Evolutionary conservation across 805 yeast species (phyloP), one percentile per base, ranked within the genome.

Genomic region (Lipomyces starkeyi): DNA sequence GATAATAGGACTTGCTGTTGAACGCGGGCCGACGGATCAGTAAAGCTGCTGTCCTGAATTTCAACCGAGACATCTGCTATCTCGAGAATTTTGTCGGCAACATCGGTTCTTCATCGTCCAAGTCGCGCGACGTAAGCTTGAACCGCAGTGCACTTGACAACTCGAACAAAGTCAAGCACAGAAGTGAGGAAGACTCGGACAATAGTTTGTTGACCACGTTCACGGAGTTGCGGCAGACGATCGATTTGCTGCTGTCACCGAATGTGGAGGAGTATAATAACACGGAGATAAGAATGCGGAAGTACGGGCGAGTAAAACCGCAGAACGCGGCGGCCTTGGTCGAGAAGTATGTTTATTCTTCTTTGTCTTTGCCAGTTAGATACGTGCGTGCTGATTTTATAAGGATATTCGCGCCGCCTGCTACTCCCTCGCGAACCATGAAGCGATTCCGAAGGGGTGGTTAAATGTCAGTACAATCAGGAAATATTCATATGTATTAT

Each of bases 11-110:
- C 57, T 81, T 88, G 8, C 81, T 93, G 68, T 81, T 87, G 58
- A 83, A 84, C 22, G 85, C 87, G 0, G 84, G 83, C 1, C 77
- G 81, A 1, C 76, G 80, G 11, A 87, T 86, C 72, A 87, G 92
- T 25, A 81, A 82, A 27, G 88, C 80, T 66, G 89, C 94, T 0
- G 80, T 88, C 5, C 79, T 80, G 59, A 93, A 93, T 77, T 93
- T 94, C 77, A 91, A 91, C 73, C 76, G 85, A 35, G 98, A 94
- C 77, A 85, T 95, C 37, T 79, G 81, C n/a, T 91, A 91, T 77
- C 81, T 95, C 69, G 97, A 93, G 76, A 74, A 74, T 43, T 79
- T 80, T 61, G 76, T 82, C n/a, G 69, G 76, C 17, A 77, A 78
- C 49, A 69, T 78, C 20, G 77, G 71, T 69, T 29, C 34, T 7